Conservation (phyloP, 352 stramenopile genomes). For the Plasmopara halstedii region DNA sequence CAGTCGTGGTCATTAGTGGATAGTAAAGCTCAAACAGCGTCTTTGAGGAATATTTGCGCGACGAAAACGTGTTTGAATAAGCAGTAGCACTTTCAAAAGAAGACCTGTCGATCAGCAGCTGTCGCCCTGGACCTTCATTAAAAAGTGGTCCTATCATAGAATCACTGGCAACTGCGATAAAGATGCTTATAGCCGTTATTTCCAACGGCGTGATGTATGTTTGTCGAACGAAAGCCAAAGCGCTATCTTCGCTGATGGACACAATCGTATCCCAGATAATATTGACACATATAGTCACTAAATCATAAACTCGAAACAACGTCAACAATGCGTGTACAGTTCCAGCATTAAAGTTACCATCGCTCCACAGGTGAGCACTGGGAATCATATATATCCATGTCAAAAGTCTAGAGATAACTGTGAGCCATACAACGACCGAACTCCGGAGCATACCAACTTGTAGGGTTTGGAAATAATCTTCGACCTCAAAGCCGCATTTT, state of each 20-base stretch:
- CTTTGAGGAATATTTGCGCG: slow-evolving; percentile 7
- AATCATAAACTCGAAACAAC: slow-evolving; percentile 26
- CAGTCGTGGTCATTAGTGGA: slow-evolving; percentile 9
- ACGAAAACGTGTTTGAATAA: no score
- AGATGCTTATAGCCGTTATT: slow-evolving; percentile 18
- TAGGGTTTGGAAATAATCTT: slow-evolving; percentile 32
- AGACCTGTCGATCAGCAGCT: slow-evolving; percentile 15
- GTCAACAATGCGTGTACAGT: slow-evolving; percentile 27
- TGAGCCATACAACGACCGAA: slow-evolving; percentile 24
- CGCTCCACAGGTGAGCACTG: slow-evolving; percentile 20
- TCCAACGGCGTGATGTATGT: slow-evolving; percentile 31
- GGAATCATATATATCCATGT: slow-evolving; percentile 48
- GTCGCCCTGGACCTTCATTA: slow-evolving; percentile 7
- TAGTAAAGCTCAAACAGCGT: slow-evolving; percentile 15
- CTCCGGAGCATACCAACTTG: slow-evolving; percentile 33
- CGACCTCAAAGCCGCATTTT: slow-evolving; percentile 23
- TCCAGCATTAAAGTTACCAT: slow-evolving; percentile 15
- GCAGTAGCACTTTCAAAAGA: no score
- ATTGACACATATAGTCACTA: slow-evolving; percentile 33
- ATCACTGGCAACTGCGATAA: slow-evolving; percentile 3
- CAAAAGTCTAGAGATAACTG: slow-evolving; percentile 30
- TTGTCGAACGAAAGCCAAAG: slow-evolving; percentile 15
- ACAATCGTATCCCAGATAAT: slow-evolving; percentile 29
- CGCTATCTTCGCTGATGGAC: slow-evolving; percentile 15
- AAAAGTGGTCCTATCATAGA: slow-evolving; percentile 1